These are phyloP conservation scores for Amanita exitialis DNA, from an alignment of 768 basidiomycete genomes.

Conservation along the genomic window DNA sequence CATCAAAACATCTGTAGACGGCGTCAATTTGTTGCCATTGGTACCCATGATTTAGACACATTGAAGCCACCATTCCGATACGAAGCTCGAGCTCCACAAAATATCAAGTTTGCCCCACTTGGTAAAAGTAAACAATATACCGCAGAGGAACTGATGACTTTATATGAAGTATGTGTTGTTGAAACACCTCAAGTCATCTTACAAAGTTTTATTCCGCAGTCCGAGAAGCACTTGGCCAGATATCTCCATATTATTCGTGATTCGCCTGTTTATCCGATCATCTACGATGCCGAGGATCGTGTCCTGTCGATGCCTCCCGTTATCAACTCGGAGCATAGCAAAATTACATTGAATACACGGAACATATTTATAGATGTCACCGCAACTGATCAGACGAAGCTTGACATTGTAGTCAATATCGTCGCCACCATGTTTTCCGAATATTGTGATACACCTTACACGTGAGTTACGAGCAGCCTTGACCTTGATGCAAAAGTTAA, in stretches of 20 bases:
- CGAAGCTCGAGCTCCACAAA: constrained; percentile 68
- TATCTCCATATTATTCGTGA: constrained; percentile 92
- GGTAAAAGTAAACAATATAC: constrained; percentile 72
- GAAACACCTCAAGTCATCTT: background rate
- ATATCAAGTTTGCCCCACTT: constrained; percentile 88
- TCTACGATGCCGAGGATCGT: constrained; percentile 81
- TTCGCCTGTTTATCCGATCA: constrained; percentile 94
- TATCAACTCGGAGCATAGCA: constrained; percentile 95
- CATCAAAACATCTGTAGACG: constrained; percentile 92
- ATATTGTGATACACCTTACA: constrained; percentile 86
- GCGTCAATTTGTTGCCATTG: constrained; percentile 88
- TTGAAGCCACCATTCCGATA: constrained; percentile 83
- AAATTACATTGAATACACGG: constrained; percentile 87
- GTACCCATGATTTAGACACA: constrained; percentile 94
- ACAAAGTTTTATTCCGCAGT: constrained; percentile 32
- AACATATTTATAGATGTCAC: constrained; percentile 98
- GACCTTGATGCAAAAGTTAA: background rate
- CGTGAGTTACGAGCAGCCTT: constrained; percentile 40
- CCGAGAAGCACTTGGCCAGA: constrained; percentile 82
- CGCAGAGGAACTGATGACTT: constrained; percentile 84
- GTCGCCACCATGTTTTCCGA: constrained; percentile 97
- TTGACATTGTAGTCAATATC: constrained; percentile 92
- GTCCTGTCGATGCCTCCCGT: constrained; percentile 98
- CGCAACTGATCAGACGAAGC: constrained; percentile 93
- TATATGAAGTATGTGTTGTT: constrained; percentile 66